Evolutionary conservation across 2,329 filamentous ascomycete genomes (phyloP), one percentile per base, ranked within the genome.

Genomic region (Dactylella cylindrospora): DNA sequence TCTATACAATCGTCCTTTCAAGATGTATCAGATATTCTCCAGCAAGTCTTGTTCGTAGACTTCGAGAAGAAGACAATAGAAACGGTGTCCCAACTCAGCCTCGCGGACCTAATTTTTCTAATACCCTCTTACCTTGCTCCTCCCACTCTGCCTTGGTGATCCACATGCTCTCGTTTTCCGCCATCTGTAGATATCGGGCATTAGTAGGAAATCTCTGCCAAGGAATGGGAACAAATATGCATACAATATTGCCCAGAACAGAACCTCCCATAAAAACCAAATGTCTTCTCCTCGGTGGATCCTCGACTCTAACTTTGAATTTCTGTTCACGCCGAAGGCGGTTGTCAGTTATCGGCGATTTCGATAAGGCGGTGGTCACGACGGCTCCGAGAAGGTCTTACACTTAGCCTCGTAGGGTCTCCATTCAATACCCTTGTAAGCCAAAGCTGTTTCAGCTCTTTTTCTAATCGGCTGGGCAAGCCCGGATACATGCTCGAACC

Each of bases 191-290:
- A 44, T 29, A 44, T 36, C 36, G 43, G 10, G 31, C 5, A 17
- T n/a, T 3, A 22, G 5, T 8, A 19, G 8, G 7, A 38, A 25
- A 20, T 9, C 3, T 15, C 17, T 31, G 23, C 3, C 10, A 31
- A 22, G 29, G 12, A 22, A 20, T 9, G 12, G 26, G n/a, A 13
- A 17, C 8, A 9, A 31, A 5, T 26, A 22, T 19, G 73, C 78
- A 72, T 75, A 82, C 79, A 74, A 98, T 94, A 73, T 97, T 97
- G 69, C 93, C 93, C 70, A 98, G 78, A 65, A 98, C 93, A 20
- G 93, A 93, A 69, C 93, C 93, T 57, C 93, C 93, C 52, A 98
- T 76, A 80, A 98, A 97, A n/a, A 98, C 93, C 90, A 98, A 97
- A 78, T 98, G 93, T 75, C 91, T 82, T 77, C 93, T 83, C 76